A percentile compares a stretch with the other conserved stretches of the same genome.
These are phyloP conservation scores for Akanthomyces dipterigenus DNA, from an alignment of 2,329 filamentous ascomycete genomes.

Conservation along the genomic window DNA sequence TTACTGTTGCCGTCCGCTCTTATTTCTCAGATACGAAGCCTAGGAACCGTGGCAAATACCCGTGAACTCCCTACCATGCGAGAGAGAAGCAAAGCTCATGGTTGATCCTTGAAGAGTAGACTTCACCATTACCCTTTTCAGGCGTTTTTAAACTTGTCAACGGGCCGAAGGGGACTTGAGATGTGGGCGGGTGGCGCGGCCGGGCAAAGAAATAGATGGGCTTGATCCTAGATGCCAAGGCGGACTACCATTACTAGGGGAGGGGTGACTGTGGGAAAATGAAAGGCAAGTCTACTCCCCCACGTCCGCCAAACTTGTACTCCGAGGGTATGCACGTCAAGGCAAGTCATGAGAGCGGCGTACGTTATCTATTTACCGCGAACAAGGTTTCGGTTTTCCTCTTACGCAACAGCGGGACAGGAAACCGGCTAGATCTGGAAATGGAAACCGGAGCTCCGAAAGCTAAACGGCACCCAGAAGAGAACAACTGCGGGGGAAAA, in stretches of 20 bases:
- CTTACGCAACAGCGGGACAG: background rate
- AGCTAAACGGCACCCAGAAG: background rate
- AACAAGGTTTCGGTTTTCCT: background rate
- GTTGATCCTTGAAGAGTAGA: too few relatives aligned
- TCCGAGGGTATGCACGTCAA: background rate
- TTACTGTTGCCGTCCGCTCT: background rate
- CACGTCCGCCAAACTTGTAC: background rate
- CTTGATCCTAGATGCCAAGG: background rate
- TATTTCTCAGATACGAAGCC: background rate
- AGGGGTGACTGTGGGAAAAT: background rate
- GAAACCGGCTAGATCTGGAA: background rate
- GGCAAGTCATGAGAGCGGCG: background rate
- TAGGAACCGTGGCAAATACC: background rate
- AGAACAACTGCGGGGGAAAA: background rate
- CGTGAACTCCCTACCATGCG: too few relatives aligned
- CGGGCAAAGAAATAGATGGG: background rate
- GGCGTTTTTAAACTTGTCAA: background rate
- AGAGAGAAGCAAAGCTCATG: background rate
- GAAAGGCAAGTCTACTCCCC: background rate
- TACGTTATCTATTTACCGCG: background rate
- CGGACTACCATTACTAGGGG: background rate
- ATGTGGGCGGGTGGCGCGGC: slow-evolving; percentile 2
- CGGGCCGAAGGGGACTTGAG: background rate
- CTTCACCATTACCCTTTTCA: background rate
- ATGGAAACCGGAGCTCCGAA: background rate